phyloP scores from a whole-genome alignment of 208 protist species.

The Leishmania martiniquensis region DNA sequence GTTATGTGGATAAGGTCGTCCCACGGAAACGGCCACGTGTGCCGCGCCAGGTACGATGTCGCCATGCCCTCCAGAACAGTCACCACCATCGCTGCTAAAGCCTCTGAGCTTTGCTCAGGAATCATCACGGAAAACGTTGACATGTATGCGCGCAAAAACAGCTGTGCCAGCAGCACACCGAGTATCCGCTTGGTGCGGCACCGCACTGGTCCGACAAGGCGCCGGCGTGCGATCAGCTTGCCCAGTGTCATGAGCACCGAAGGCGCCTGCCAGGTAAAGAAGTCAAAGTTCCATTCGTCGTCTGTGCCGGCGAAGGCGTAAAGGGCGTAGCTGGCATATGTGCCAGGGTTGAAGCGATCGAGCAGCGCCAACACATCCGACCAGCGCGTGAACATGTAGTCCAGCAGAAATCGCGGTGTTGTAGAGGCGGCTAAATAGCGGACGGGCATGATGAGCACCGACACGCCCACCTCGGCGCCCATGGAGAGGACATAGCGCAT shows the following conservation, averaged over 20 bases:
- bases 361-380: slow-evolving; percentile 63
- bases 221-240: slow-evolving; percentile 69
- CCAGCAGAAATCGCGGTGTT: slow-evolving; percentile 79
- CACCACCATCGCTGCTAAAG: slow-evolving; percentile 45
- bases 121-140: slow-evolving; percentile 83
- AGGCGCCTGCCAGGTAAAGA: slow-evolving; percentile 85
- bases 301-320: slow-evolving; percentile 69
- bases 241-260: slow-evolving; percentile 61
- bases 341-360: slow-evolving; percentile 66
- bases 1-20: slow-evolving; percentile 12
- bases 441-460: slow-evolving; percentile 58
- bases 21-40: slow-evolving; percentile 72
- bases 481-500: slow-evolving; percentile 61
- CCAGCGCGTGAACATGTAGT: slow-evolving; percentile 75
- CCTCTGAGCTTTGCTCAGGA: slow-evolving; percentile 58
- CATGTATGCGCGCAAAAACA: slow-evolving; percentile 70
- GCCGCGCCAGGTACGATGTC: slow-evolving; percentile 61
- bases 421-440: slow-evolving; percentile 78
- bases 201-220: slow-evolving; percentile 32
- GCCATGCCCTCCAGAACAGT: slow-evolving; percentile 55
- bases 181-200: slow-evolving; percentile 73
- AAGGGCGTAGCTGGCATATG: slow-evolving; percentile 66
- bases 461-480: slow-evolving; percentile 62
- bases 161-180: slow-evolving; percentile 55
- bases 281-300: slow-evolving; percentile 79